phyloP scores from a whole-genome alignment of 768 basidiomycete genomes.

The Scleroderma bovista region DNA sequence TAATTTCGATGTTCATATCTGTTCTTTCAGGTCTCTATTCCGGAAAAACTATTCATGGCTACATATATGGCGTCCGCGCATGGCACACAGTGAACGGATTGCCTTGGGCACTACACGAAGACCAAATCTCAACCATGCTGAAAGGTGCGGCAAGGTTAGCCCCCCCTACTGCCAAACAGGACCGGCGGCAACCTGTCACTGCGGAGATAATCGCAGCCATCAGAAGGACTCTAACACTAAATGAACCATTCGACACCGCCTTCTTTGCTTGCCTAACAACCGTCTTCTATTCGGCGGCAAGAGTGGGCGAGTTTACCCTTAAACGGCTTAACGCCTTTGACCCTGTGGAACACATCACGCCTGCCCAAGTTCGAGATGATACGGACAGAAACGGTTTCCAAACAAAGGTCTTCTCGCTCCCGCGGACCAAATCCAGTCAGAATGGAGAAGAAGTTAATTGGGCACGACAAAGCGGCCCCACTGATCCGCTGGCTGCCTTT shows the following conservation, averaged over 20 bases:
- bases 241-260: background rate
- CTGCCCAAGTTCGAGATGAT: background rate
- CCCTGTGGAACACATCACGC: constrained; percentile 9
- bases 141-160: constrained; percentile 4
- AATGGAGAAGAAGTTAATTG: background rate
- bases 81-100: constrained; percentile 19
- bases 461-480: background rate
- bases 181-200: constrained; percentile 7
- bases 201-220: background rate
- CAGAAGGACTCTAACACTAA: background rate
- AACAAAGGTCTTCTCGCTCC: background rate
- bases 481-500: background rate
- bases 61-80: constrained; percentile 8
- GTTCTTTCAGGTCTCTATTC: constrained; percentile 1
- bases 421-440: background rate
- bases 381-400: background rate
- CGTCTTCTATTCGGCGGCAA: constrained; percentile 11
- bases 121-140: constrained; percentile 25
- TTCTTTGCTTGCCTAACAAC: constrained; percentile 16
- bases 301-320: constrained; percentile 19
- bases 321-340: constrained; percentile 10
- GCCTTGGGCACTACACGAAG: constrained; percentile 9
- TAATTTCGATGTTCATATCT: background rate
- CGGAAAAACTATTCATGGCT: constrained; percentile 3
- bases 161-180: constrained; percentile 22